Conservation (phyloP, 208 protist genomes). For the Acanthamoeba culbertsoni region DNA sequence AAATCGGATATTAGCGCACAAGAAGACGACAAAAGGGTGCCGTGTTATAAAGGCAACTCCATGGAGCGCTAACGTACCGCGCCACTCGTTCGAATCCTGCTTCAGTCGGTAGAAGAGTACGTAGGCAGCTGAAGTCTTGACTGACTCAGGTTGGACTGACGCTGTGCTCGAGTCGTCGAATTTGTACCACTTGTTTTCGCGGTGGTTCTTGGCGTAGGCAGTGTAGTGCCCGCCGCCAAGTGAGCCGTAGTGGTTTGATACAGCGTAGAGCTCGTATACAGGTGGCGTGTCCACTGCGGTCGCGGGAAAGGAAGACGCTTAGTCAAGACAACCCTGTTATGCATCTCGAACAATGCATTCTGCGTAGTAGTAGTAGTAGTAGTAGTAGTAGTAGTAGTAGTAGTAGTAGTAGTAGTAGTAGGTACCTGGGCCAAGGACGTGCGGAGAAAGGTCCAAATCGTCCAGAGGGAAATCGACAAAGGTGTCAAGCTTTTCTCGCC, state of each 20-base stretch:
- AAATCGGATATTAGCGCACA: neutral
- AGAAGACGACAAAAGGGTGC: neutral
- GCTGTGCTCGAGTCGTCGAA: slow-evolving; percentile 73
- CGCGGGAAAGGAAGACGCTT: neutral
- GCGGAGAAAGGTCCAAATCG: slow-evolving; percentile 68
- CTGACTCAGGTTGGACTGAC: neutral
- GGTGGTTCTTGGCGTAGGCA: slow-evolving; percentile 71
- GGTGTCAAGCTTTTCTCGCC: slow-evolving; percentile 80
- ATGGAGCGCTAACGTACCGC: neutral
- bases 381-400: no score
- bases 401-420: no score
- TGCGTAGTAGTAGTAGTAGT: no score
- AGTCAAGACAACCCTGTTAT: no score
- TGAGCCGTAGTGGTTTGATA: slow-evolving; percentile 79
- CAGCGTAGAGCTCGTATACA: slow-evolving; percentile 80
- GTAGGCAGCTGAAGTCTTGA: slow-evolving; percentile 72
- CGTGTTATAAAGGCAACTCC: no score
- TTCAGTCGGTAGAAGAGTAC: slow-evolving; percentile 74
- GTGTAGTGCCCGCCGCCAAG: slow-evolving; percentile 83
- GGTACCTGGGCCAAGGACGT: slow-evolving; percentile 38
- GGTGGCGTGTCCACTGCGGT: neutral
- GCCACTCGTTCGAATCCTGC: neutral
- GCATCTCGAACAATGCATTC: no score
- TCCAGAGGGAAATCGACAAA: slow-evolving; percentile 75
- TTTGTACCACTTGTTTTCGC: slow-evolving; percentile 70